These are phyloP conservation scores for Candida nonsorbophila DNA, from an alignment of 805 yeast species.

Conservation along the genomic window DNA sequence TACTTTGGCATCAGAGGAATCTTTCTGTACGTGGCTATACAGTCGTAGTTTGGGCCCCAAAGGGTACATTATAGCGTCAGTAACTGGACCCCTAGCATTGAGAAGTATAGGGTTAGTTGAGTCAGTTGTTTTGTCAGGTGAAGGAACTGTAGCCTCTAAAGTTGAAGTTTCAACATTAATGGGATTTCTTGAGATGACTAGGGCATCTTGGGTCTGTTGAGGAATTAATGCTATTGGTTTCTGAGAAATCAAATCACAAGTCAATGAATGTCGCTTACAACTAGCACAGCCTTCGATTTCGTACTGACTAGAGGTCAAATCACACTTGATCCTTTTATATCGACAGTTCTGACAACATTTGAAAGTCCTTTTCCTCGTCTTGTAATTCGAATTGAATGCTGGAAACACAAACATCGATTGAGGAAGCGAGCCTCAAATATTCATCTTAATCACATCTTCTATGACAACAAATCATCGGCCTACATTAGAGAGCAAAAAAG, in stretches of 20 bases:
- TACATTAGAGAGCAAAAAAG: constrained; percentile 36
- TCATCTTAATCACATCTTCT: background rate
- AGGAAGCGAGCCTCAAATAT: background rate
- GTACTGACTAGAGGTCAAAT: constrained; percentile 16
- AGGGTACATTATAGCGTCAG: too few relatives aligned
- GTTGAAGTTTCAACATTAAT: too few relatives aligned
- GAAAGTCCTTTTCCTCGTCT: constrained; percentile 26
- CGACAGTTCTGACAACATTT: constrained; percentile 26
- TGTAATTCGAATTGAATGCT: constrained; percentile 25
- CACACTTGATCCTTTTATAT: constrained; percentile 20
- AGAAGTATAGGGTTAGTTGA: too few relatives aligned
- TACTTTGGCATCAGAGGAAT: too few relatives aligned
- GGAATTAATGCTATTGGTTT: too few relatives aligned
- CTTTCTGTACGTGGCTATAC: too few relatives aligned
- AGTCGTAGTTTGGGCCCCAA: too few relatives aligned
- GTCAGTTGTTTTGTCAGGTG: too few relatives aligned
- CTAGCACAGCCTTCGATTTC: constrained; percentile 19
- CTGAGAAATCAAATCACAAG: constrained; percentile 12
- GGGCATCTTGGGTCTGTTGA: too few relatives aligned
- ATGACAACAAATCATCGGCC: constrained; percentile 44
- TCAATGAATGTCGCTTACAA: constrained; percentile 15
- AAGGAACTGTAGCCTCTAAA: too few relatives aligned
- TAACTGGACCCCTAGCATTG: too few relatives aligned
- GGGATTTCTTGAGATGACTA: too few relatives aligned
- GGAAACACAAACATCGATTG: constrained; percentile 28